Conservation (phyloP, 2,329 filamentous ascomycete genomes). For the Monilinia polystroma region DNA sequence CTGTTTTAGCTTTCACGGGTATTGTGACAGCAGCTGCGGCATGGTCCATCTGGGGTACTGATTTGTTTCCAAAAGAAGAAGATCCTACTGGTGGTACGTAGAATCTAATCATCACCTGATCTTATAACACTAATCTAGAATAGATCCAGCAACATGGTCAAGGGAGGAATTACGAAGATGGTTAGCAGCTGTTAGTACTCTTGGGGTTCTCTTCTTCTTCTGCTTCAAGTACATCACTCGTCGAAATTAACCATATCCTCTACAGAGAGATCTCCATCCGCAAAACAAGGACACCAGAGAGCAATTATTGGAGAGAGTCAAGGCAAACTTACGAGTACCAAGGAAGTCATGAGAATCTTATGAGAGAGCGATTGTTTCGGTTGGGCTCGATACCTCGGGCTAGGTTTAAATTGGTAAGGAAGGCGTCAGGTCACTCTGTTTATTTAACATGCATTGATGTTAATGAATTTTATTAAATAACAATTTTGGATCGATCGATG, state of each 20-base stretch:
- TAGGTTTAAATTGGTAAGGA: not conserved
- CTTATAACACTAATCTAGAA: not conserved
- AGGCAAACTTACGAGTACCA: conserved; percentile 60
- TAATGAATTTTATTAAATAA: not conserved
- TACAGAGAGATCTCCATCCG: conserved; percentile 63
- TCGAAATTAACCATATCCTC: conserved; percentile 9
- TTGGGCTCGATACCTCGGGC: not conserved
- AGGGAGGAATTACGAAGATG: conserved; percentile 76
- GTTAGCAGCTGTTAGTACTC: conserved; percentile 69
- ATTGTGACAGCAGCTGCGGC: conserved; percentile 77
- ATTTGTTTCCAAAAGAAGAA: conserved; percentile 71
- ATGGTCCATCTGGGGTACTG: conserved; percentile 79
- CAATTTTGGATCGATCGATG: not conserved
- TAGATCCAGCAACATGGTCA: conserved; percentile 72
- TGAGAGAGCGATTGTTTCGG: not conserved
- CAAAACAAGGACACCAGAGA: conserved; percentile 57
- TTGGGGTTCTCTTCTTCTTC: conserved; percentile 7
- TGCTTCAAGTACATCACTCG: conserved; percentile 7
- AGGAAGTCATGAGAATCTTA: conserved; percentile 23
- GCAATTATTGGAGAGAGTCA: conserved; percentile 66
- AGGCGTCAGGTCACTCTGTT: conserved; percentile 6
- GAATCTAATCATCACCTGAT: not conserved
- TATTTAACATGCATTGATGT: conserved; percentile 11
- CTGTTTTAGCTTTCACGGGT: conserved; percentile 74
- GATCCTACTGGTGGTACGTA: conserved; percentile 74